Conservation (phyloP, 306 rosid genomes). For the Glycine latifolia region DNA sequence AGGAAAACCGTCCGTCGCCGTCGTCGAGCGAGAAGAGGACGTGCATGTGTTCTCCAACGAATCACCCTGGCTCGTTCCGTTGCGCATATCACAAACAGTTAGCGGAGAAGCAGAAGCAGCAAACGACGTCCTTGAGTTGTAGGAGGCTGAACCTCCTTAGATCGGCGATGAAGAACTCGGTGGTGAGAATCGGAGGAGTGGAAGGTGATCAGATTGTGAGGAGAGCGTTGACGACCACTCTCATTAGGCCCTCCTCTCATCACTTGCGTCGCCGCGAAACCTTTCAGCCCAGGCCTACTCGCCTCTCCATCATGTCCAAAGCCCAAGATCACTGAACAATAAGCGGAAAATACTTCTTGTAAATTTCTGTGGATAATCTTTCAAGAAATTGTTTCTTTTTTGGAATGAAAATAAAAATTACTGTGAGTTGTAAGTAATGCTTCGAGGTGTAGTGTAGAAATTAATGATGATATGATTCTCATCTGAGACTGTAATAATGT, state of each 20-base stretch:
- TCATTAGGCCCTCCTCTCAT: slow-evolving; percentile 59
- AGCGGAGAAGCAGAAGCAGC: slow-evolving; percentile 30
- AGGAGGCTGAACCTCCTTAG: slow-evolving; percentile 39
- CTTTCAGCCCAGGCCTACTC: slow-evolving; percentile 62
- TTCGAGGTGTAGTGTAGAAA: no score
- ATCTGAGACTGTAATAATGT: no score
- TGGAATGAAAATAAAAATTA: no score
- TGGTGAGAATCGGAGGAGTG: neutral
- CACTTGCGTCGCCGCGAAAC: slow-evolving; percentile 63
- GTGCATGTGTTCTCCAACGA: slow-evolving; percentile 74
- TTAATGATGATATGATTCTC: no score
- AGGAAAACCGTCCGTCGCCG: no score
- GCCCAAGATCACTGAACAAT: no score
- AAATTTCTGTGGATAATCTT: no score
- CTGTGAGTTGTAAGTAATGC: no score
- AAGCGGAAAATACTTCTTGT: no score
- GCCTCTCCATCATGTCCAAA: slow-evolving; percentile 63
- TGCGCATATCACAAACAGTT: slow-evolving; percentile 68
- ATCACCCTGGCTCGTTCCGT: slow-evolving; percentile 79
- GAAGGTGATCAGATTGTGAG: slow-evolving; percentile 56
- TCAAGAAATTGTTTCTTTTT: no score
- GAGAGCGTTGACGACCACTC: no score
- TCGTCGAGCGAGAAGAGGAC: slow-evolving; percentile 41
- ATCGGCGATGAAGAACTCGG: no score
- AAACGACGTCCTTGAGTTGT: slow-evolving; percentile 45